These are phyloP conservation scores for Fraxinus pennsylvanica DNA, from an alignment of 257 asterid genomes.

Conservation along the genomic window DNA sequence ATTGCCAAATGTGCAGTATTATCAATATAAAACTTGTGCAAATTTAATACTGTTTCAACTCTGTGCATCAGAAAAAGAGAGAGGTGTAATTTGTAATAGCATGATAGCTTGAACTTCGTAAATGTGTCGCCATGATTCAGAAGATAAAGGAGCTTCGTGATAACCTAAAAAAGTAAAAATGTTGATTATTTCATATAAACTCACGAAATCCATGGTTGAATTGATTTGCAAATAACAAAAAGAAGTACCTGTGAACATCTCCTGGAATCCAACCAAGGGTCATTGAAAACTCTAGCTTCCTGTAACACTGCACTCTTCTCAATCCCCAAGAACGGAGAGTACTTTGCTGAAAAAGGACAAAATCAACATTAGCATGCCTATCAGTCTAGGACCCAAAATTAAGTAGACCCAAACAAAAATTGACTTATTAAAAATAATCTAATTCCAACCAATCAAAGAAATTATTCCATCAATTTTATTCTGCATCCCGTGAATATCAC, in stretches of 20 bases:
- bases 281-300: conserved; percentile 97
- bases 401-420: background rate
- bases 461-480: background rate
- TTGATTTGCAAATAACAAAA: background rate
- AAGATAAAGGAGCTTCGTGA: conserved; percentile 94
- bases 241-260: conserved; percentile 83
- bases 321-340: conserved; percentile 92
- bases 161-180: conserved; percentile 56
- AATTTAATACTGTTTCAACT: background rate
- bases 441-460: conserved; percentile 18
- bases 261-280: conserved; percentile 95
- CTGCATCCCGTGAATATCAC: background rate
- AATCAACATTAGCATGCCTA: conserved; percentile 23
- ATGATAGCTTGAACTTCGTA: conserved; percentile 62
- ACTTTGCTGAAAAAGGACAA: conserved; percentile 58
- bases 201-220: background rate
- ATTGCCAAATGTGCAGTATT: background rate
- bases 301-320: conserved; percentile 99
- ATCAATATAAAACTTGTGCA: background rate
- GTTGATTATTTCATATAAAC: conserved; percentile 10
- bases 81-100: conserved; percentile 4
- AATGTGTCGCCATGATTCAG: conserved; percentile 95
- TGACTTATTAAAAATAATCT: conserved; percentile 17
- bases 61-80: conserved; percentile 5
- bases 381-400: conserved; percentile 14